Evolutionary conservation across 495 filamentous ascomycete genomes (phyloP).

Genomic region (Penicillium riverlandense): DNA sequence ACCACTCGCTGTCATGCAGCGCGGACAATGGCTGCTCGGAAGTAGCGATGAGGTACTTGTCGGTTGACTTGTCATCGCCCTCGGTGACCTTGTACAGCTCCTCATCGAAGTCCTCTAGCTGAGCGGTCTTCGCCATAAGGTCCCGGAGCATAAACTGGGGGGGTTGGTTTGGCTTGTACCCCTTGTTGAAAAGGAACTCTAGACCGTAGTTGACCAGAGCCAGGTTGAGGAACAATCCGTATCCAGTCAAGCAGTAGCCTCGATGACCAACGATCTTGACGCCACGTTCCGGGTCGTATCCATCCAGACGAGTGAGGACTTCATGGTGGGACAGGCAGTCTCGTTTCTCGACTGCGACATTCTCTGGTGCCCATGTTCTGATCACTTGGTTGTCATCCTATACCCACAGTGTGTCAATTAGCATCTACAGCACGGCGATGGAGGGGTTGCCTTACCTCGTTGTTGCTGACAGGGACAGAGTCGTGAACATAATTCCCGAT

Average conservation of each 20-base stretch:
- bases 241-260: slow-evolving; percentile 84
- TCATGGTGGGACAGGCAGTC: slow-evolving; percentile 87
- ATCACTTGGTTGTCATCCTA: slow-evolving; percentile 75
- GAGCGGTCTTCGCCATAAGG: slow-evolving; percentile 98
- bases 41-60: slow-evolving; percentile 97
- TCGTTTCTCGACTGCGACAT: slow-evolving; percentile 59
- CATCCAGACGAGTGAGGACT: slow-evolving; percentile 78
- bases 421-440: no score
- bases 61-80: slow-evolving; percentile 66
- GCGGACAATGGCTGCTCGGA: slow-evolving; percentile 93
- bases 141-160: slow-evolving; percentile 95
- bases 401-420: background rate
- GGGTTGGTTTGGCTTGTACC: slow-evolving; percentile 84
- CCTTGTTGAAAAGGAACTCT: slow-evolving; percentile 69
- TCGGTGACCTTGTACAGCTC: slow-evolving; percentile 94
- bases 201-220: slow-evolving; percentile 91
- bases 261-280: slow-evolving; percentile 93
- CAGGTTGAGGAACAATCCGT: slow-evolving; percentile 89
- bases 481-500: slow-evolving; percentile 95
- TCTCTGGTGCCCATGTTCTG: slow-evolving; percentile 72
- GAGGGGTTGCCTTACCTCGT: slow-evolving; percentile 51
- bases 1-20: slow-evolving; percentile 89
- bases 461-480: slow-evolving; percentile 81
- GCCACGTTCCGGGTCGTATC: slow-evolving; percentile 89
- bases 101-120: slow-evolving; percentile 95